phyloP scores from a whole-genome alignment of 2,329 filamentous ascomycete species.

The Colletotrichum trifolii region DNA sequence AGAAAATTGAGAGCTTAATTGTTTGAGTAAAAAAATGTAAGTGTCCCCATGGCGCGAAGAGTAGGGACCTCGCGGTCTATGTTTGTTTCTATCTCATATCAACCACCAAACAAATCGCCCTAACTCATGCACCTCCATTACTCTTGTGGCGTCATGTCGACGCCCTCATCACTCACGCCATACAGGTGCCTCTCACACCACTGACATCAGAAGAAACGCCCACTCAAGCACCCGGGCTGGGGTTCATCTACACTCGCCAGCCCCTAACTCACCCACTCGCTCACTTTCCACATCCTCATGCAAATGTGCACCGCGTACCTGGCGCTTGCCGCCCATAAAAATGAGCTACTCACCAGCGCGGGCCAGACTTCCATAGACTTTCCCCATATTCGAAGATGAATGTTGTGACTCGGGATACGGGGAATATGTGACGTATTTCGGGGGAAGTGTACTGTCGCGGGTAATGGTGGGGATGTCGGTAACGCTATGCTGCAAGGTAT shows the following conservation, averaged over 20 bases:
- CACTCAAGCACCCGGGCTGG: background rate
- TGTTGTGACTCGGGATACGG: background rate
- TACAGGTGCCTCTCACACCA: no score
- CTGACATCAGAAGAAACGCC: background rate
- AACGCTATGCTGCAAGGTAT: no score
- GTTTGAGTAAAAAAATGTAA: no score
- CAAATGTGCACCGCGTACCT: constrained; percentile 66
- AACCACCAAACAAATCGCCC: no score
- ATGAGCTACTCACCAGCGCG: constrained; percentile 2
- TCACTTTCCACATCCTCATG: background rate
- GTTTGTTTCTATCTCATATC: no score
- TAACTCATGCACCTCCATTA: no score
- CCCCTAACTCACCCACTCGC: background rate
- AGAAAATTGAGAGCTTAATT: no score
- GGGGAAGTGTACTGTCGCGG: background rate
- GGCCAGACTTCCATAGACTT: background rate
- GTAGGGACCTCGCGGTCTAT: no score
- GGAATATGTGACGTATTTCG: constrained; percentile 2
- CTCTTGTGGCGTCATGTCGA: no score
- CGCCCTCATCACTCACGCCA: no score
- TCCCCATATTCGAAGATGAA: background rate
- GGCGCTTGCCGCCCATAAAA: constrained; percentile 86
- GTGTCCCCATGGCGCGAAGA: no score
- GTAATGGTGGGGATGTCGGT: background rate
- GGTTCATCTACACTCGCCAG: constrained; percentile 5